Evolutionary conservation across 768 basidiomycete genomes (phyloP), one percentile per base, ranked within the genome.

Genomic region (Lactarius deliciosus): DNA sequence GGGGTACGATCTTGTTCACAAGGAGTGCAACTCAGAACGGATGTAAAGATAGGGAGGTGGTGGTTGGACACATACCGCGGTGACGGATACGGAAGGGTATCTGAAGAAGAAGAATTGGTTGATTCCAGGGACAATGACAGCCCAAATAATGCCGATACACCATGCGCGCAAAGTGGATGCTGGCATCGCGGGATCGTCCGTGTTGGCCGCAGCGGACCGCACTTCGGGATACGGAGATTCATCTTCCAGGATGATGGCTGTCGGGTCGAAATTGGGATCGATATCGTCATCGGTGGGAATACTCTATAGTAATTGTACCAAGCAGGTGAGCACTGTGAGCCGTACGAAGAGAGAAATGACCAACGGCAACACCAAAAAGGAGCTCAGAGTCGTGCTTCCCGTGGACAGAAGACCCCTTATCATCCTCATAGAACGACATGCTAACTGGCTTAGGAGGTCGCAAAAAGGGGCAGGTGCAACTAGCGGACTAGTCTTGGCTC

Each of bases 101-200:
- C 88, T 83, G 70, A 90, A 84, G 75, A 82, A 86, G 75, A 90
- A 89, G 76, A 90, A 90, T 71, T 90, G 89, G 75, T 91, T 91
- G 80, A 91, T 79, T 55, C 88, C 87, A 1, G 88, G 81, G 32
- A 91, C 79, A 61, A 92, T 18, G 68, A 87, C 77, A 0, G 86
- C 79, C 81, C 83, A 86, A 30, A 71, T 57, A 40, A 78, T 22
- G 45, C 79, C 79, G 57, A 79, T 74, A 50, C 71, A 59, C 79
- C 79, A 80, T 3, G 78, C 72, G 7, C 79, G 76, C 45, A 79
- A 60, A 20, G 79, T 79, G 41, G 64, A 70, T 9, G 72, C 71
- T 22, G 77, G 77, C 73, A 82, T 79, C 25, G 71, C 68, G 1
- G 79, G 76, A 68, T 82, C 82, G 69, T 83, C 82, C 3, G 80